A percentile compares a stretch with the other conserved stretches of the same genome.
These are phyloP conservation scores for Didymella segeticola DNA, from an alignment of 2,329 filamentous ascomycete species.

Conservation along the genomic window DNA sequence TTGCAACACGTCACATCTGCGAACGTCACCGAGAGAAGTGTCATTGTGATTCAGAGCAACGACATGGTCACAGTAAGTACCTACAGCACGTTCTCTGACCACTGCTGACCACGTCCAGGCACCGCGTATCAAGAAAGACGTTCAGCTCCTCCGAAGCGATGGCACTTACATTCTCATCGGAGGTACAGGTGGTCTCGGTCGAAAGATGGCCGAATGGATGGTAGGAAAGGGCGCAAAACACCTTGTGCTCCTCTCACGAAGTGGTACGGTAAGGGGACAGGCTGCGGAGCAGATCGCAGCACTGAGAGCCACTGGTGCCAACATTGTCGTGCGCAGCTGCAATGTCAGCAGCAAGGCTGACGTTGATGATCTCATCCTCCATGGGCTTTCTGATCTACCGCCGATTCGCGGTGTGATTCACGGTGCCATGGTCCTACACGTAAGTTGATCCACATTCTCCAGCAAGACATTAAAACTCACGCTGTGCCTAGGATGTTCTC, in stretches of 20 bases:
- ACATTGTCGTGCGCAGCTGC: conserved; percentile 24
- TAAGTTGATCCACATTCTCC: conserved; percentile 6
- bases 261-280: conserved; percentile 18
- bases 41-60: conserved; percentile 25
- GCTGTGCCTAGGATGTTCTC: background rate
- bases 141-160: conserved; percentile 17
- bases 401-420: conserved; percentile 26
- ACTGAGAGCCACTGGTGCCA: conserved; percentile 19
- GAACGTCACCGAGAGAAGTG: conserved; percentile 19
- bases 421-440: conserved; percentile 23
- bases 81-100: background rate
- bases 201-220: conserved; percentile 37
- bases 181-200: conserved; percentile 38
- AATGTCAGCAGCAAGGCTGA: conserved; percentile 23
- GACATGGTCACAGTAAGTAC: conserved; percentile 31
- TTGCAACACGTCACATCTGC: conserved; percentile 22
- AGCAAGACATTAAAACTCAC: background rate
- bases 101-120: conserved; percentile 9
- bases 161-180: conserved; percentile 39
- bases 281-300: conserved; percentile 25
- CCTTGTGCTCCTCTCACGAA: conserved; percentile 33
- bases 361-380: conserved; percentile 16
- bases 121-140: conserved; percentile 16
- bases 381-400: conserved; percentile 19
- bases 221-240: conserved; percentile 30